Conservation (phyloP, 352 stramenopile species). For the Globisporangium apiculatum region DNA sequence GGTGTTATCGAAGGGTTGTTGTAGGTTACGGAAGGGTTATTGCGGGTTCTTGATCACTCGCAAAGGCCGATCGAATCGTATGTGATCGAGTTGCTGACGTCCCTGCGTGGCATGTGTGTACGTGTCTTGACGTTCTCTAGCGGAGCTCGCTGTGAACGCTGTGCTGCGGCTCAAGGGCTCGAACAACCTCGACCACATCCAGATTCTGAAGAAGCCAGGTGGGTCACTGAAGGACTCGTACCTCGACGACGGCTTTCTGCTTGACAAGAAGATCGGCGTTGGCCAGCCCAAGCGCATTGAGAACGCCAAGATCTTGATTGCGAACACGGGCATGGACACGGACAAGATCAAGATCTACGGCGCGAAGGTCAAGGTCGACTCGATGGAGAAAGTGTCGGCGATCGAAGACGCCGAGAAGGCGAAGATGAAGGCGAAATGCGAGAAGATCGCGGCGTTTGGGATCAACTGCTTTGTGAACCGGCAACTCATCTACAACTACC, state of each 20-base stretch:
- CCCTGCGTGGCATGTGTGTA: background rate
- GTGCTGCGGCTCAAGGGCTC: slow-evolving; percentile 94
- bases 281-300: slow-evolving; percentile 95
- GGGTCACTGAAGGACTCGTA: slow-evolving; percentile 96
- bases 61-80: background rate
- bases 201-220: slow-evolving; percentile 98
- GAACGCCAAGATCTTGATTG: slow-evolving; percentile 98
- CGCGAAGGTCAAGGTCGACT: slow-evolving; percentile 96
- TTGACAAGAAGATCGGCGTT: slow-evolving; percentile 96
- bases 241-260: slow-evolving; percentile 97
- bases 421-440: slow-evolving; percentile 98
- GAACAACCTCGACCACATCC: slow-evolving; percentile 97
- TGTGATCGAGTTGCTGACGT: no score
- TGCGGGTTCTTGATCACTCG: no score
- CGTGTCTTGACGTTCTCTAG: slow-evolving; percentile 1
- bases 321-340: slow-evolving; percentile 99
- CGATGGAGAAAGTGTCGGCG: slow-evolving; percentile 97
- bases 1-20: background rate
- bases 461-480: slow-evolving; percentile 99
- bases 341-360: slow-evolving; percentile 99
- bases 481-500: slow-evolving; percentile 99
- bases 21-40: no score
- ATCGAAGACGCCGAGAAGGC: slow-evolving; percentile 99
- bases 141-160: slow-evolving; percentile 92
- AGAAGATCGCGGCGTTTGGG: slow-evolving; percentile 97